Base-by-base conservation (phyloP, 257 asterid species). In the Vinca minor region DNA sequence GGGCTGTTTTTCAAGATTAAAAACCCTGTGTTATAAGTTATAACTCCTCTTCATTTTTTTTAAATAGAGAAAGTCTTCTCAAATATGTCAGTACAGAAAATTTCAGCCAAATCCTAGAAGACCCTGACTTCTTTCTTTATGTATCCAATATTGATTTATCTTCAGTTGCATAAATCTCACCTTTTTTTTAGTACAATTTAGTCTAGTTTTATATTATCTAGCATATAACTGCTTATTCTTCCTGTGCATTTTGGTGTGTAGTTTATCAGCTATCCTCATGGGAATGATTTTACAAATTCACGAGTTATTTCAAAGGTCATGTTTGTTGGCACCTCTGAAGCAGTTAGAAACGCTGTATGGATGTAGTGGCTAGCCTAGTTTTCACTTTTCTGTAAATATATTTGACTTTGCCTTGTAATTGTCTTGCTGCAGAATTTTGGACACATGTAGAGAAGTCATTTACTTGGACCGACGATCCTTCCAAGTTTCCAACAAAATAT, bases 401-500 rank as follows among this genome's bases (percentile, higher is more conserved):
- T 55, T 15, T 29, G 23, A 55, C 39, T 10, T 18, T 29, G 4
- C 8, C 23, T 55, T 42, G 47, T 42, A 42, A 13, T 42, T 28
- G 17, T 55, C 52, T 63, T 71, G 64, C 62, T 76, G n/a, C 92
- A 93, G 97, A 93, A 68, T 93, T 93, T 76, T 93, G 97, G 98
- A 78, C 97, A 34, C 87, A 89, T 28, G 96, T 93, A 52, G 98
- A 93, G 85, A 82, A 87, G 77, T 93, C 97, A 32, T 93, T 89
- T 85, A 93, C 97, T 29, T 93, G 99, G 99, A 85, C 91, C 1
- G 97, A 89, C 74, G 86, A 84, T 74, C 96, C 99, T 69, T 93
- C 99, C 76, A 87, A 89, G 77, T 93, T 93, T 69, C 99, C 99
- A 1, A 89, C 99, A 25, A 93, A 93, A 89, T 85, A 89, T 62